A percentile compares a stretch with the other conserved stretches of the same genome.
phyloP scores from a whole-genome alignment of 2,329 filamentous ascomycete genomes.

The Ceratocystis variospora region DNA sequence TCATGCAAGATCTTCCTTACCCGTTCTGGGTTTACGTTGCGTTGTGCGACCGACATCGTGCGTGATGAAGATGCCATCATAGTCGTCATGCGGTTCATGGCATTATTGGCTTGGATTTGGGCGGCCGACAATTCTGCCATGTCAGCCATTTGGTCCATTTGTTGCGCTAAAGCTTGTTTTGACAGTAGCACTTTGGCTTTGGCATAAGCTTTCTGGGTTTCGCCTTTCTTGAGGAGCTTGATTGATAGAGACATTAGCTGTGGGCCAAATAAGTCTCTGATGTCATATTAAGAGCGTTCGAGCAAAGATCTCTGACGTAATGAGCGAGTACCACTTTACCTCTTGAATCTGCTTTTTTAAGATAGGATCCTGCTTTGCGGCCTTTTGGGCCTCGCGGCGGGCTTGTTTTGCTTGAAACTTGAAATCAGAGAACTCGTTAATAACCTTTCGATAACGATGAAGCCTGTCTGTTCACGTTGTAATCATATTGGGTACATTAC shows the following conservation, averaged over 20 bases:
- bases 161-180: constrained; percentile 47
- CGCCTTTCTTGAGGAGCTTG: constrained; percentile 44
- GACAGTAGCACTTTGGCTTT: constrained; percentile 49
- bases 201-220: constrained; percentile 49
- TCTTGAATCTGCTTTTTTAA: constrained; percentile 51
- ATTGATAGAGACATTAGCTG: not conserved
- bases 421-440: not conserved
- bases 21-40: constrained; percentile 45
- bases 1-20: constrained; percentile 24
- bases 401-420: constrained; percentile 50
- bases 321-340: constrained; percentile 21
- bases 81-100: constrained; percentile 51
- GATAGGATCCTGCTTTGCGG: constrained; percentile 45
- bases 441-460: no score
- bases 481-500: constrained; percentile 25
- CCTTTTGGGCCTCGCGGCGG: constrained; percentile 46
- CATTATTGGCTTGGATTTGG: constrained; percentile 51
- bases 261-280: not conserved
- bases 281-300: not conserved
- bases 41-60: constrained; percentile 45
- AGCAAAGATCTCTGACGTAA: not conserved
- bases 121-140: constrained; percentile 47
- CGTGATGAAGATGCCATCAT: constrained; percentile 48
- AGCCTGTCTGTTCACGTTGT: not conserved
- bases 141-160: constrained; percentile 52